Evolutionary conservation across 2,329 filamentous ascomycete species (phyloP).

Genomic region (Scorias spongiosa): DNA sequence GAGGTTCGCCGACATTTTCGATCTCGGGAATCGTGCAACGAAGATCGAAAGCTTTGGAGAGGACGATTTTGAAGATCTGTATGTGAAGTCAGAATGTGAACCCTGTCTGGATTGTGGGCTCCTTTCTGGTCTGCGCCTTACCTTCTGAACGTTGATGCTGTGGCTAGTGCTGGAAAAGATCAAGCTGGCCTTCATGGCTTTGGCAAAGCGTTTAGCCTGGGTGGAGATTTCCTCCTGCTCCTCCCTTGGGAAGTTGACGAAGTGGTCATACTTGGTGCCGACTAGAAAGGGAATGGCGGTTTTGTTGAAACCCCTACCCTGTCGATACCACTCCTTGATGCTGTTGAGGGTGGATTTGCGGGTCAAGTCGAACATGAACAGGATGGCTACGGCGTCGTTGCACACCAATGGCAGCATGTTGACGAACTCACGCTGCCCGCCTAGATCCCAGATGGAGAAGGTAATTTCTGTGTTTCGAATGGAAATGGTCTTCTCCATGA

Average conservation of each 20-base stretch:
- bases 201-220: constrained; percentile 85
- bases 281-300: constrained; percentile 97
- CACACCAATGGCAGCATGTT: constrained; percentile 99
- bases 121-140: constrained; percentile 23
- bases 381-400: constrained; percentile 94
- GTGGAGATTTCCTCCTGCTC: constrained; percentile 81
- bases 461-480: constrained; percentile 99
- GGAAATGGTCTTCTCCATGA: constrained; percentile 99
- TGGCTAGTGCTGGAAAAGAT: constrained; percentile 99
- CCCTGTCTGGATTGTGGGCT: neutral
- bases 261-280: constrained; percentile 97
- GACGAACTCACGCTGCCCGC: constrained; percentile 95
- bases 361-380: constrained; percentile 99
- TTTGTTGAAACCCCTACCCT: constrained; percentile 97
- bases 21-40: constrained; percentile 99
- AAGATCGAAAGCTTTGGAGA: constrained; percentile 95
- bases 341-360: constrained; percentile 96
- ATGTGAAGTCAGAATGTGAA: neutral
- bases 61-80: constrained; percentile 98
- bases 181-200: constrained; percentile 92
- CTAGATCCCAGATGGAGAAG: constrained; percentile 97
- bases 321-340: constrained; percentile 99
- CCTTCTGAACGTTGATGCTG: constrained; percentile 99
- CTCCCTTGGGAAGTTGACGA: constrained; percentile 94
- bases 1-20: constrained; percentile 89